Evolutionary conservation across 169 alveolate genomes (phyloP).

Genomic region (Plasmodium billcollinsi): DNA sequence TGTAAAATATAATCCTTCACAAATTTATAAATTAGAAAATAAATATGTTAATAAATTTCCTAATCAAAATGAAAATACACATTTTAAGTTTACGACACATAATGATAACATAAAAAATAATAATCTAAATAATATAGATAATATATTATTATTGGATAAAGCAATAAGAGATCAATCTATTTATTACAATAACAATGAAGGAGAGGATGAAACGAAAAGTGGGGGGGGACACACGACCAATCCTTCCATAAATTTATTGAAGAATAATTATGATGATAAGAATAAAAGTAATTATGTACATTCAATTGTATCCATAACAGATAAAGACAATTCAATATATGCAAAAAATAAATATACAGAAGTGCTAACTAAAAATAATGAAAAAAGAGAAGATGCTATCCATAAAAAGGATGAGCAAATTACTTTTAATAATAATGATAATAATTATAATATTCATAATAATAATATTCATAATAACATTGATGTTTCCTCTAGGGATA

Average conservation of each 20-base stretch:
- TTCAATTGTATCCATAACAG: constrained; percentile 12
- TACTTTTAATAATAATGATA: background rate
- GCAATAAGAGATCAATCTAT: background rate
- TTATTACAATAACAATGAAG: background rate
- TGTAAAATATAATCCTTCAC: background rate
- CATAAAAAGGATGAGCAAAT: background rate
- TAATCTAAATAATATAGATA: background rate
- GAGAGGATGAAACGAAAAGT: background rate
- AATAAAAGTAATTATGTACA: constrained; percentile 3
- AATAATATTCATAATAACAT: no score
- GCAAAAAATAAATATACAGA: constrained; percentile 6
- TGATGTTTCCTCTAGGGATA: no score
- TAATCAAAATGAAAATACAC: constrained; percentile 8
- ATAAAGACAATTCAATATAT: constrained; percentile 8
- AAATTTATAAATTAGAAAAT: background rate
- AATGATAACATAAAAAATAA: background rate
- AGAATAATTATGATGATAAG: constrained; percentile 1
- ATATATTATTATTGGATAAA: background rate
- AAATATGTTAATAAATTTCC: background rate
- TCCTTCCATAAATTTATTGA: background rate
- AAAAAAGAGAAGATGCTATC: background rate
- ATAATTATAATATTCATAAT: background rate
- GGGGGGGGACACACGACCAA: background rate
- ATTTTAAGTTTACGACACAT: background rate
- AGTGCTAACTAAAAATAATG: background rate